phyloP scores from a whole-genome alignment of 2,329 filamentous ascomycete genomes.

The Trichocomaceae sp. region DNA sequence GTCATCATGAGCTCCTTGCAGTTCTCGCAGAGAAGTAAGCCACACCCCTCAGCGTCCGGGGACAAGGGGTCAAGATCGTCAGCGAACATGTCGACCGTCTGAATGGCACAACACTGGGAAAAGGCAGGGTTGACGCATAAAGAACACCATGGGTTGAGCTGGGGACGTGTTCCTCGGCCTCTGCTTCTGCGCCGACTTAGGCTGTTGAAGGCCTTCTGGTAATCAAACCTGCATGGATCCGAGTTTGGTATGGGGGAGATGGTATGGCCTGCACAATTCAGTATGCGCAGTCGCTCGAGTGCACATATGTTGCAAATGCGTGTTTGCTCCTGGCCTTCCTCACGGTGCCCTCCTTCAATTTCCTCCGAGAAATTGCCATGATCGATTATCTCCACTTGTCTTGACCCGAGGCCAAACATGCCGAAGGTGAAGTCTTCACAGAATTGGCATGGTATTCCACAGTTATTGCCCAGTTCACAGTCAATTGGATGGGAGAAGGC shows the following conservation, averaged over 20 bases:
- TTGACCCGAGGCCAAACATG: constrained; percentile 33
- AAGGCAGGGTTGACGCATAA: constrained; percentile 37
- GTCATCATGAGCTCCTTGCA: constrained; percentile 19
- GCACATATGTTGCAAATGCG: constrained; percentile 37
- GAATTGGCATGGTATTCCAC: constrained; percentile 32
- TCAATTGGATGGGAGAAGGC: constrained; percentile 9
- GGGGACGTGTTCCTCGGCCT: constrained; percentile 8
- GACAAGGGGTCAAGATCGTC: constrained; percentile 13
- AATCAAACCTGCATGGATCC: constrained; percentile 17
- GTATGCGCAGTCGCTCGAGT: constrained; percentile 26
- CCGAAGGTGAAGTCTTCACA: constrained; percentile 36
- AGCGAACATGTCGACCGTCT: constrained; percentile 14
- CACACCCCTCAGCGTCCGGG: constrained; percentile 20
- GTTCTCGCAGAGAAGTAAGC: constrained; percentile 24
- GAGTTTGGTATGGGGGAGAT: constrained; percentile 22
- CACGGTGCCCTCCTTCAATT: constrained; percentile 31
- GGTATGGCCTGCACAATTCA: constrained; percentile 28
- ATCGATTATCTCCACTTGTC: constrained; percentile 29
- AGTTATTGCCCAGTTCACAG: constrained; percentile 7
- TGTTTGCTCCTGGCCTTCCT: constrained; percentile 25
- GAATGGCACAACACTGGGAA: constrained; percentile 25
- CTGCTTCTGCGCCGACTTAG: constrained; percentile 13
- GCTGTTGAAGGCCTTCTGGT: constrained; percentile 22
- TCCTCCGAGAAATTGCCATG: constrained; percentile 36
- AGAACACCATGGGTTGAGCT: constrained; percentile 31